phyloP scores from a whole-genome alignment of 345 rosid genomes.

The Zanthoxylum bungeanum region DNA sequence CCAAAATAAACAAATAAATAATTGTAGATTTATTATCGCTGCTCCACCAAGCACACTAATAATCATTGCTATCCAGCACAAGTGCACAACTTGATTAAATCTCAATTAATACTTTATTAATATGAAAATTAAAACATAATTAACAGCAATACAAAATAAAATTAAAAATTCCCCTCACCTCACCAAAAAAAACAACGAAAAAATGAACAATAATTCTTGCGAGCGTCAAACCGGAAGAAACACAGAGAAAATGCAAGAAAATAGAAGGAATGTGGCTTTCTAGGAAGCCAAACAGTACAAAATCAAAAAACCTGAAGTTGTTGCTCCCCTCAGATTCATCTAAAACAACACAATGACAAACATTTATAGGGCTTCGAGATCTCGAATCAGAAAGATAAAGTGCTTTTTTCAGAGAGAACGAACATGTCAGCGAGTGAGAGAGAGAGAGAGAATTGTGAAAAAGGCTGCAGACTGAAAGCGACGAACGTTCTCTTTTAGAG shows the following conservation, averaged over 20 bases:
- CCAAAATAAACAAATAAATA: not conserved
- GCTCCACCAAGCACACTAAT: not conserved
- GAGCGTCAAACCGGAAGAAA: not conserved
- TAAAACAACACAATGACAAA: not conserved
- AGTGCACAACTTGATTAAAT: not conserved
- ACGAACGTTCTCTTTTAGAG: too few relatives aligned
- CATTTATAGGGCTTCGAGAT: conserved; percentile 18
- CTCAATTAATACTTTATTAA: not conserved
- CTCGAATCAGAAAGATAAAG: not conserved
- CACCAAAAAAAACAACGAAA: conserved; percentile 18
- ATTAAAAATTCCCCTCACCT: not conserved
- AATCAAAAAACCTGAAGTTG: not conserved
- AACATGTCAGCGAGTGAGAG: too few relatives aligned
- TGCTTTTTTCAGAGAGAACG: too few relatives aligned
- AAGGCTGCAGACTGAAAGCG: too few relatives aligned
- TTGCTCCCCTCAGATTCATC: not conserved
- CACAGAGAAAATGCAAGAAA: not conserved
- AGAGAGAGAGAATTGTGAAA: too few relatives aligned
- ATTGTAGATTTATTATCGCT: not conserved
- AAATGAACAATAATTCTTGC: not conserved
- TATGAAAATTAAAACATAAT: not conserved
- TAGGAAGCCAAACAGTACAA: conserved; percentile 9
- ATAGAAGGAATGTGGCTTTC: conserved; percentile 2
- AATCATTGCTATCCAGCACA: not conserved
- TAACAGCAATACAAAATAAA: not conserved